Evolutionary conservation across 768 basidiomycete species (phyloP), one percentile per base, ranked within the genome.

Genomic region (Russula sp.): DNA sequence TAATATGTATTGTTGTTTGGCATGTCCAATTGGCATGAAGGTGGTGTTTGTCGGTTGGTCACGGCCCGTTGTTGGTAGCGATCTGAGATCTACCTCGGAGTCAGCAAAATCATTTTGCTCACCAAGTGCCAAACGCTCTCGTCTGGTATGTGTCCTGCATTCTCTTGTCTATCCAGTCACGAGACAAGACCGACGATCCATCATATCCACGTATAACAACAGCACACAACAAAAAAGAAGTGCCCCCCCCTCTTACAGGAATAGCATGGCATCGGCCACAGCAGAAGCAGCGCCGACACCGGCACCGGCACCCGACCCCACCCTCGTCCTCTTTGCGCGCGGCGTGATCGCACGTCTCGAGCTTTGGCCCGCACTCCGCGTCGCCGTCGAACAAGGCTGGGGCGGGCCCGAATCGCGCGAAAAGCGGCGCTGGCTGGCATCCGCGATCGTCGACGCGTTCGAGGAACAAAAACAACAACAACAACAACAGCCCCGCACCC

Each of bases 381-480:
- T 96, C 70, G 95, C 94, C 39, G 85, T 98, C 42, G 84, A 88
- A 66, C 84, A 94, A 69, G 75, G 78, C 66, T 96, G 94, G 94
- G 95, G 94, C 32, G 94, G 94, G 3, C 82, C 88, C 20, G 83
- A 84, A 32, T 82, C 82, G 10, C 71, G 73, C 2, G 77, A 81
- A 59, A 97, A 96, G 76, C 84, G 87, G 51, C 88, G 84, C 22
- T 95, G 92, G 91, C 79, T 97, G 18, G 90, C 89, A 11, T 85
- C 87, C 6, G 82, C 83, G 45, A 80, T 94, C 70, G 87, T 91
- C 68, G 87, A 94, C 72, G 81, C 86, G 7, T 91, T 93, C 71
- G 87, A 90, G 1, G 22, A 51, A 3, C 18, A 4, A 3, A 8
- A 14, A 10, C 51, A 2, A 14, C 16, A 6, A 20, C 45, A 0